Percentiles rank a stretch among this genome's conserved stretches.
phyloP scores from a whole-genome alignment of 2,329 filamentous ascomycete genomes.

The Coleophoma cylindrospora region DNA sequence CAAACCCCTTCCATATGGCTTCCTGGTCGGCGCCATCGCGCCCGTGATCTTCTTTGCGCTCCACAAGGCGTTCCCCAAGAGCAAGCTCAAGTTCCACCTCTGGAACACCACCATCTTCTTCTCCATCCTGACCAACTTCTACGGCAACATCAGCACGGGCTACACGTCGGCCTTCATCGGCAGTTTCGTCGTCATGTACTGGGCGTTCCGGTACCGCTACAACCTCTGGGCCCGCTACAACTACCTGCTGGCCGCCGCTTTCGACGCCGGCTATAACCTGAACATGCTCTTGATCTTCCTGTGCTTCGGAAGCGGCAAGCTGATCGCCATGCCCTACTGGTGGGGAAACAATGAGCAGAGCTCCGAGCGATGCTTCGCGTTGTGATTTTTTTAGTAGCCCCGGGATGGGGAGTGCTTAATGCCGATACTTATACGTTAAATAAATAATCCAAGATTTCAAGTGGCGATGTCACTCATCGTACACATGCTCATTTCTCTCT shows the following conservation, averaged over 20 bases:
- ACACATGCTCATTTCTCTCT: no score
- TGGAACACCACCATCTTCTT: slow-evolving; percentile 62
- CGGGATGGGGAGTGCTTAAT: background rate
- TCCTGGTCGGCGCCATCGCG: slow-evolving; percentile 41
- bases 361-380: slow-evolving; percentile 54
- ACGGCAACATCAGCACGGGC: slow-evolving; percentile 57
- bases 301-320: slow-evolving; percentile 50
- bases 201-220: slow-evolving; percentile 49
- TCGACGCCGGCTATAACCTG: slow-evolving; percentile 58
- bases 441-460: no score
- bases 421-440: background rate
- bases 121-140: slow-evolving; percentile 48
- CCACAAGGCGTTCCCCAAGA: slow-evolving; percentile 45
- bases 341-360: slow-evolving; percentile 54
- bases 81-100: slow-evolving; percentile 39
- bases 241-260: slow-evolving; percentile 55
- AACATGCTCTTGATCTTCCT: slow-evolving; percentile 58
- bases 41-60: slow-evolving; percentile 44
- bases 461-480: no score
- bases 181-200: slow-evolving; percentile 57
- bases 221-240: slow-evolving; percentile 56
- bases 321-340: slow-evolving; percentile 56
- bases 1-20: slow-evolving; percentile 44
- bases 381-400: slow-evolving; percentile 16
- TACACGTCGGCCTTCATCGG: slow-evolving; percentile 52